These are phyloP conservation scores for Xylaria arbuscula DNA, from an alignment of 2,329 filamentous ascomycete species.

Conservation along the genomic window DNA sequence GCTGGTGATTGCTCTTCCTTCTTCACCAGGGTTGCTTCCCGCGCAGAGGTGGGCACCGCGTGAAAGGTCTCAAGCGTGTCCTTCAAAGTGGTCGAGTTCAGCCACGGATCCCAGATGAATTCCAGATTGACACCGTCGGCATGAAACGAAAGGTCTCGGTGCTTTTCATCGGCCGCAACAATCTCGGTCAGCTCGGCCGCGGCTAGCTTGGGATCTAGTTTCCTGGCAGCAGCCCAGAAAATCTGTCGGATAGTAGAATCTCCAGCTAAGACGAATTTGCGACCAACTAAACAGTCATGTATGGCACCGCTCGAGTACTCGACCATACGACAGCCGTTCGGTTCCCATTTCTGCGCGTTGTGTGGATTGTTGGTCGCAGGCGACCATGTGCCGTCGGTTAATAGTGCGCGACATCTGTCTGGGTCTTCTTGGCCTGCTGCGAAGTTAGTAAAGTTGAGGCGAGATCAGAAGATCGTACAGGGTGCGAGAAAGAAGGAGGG, in stretches of 20 bases:
- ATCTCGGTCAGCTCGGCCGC: conserved; percentile 49
- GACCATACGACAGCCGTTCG: conserved; percentile 68
- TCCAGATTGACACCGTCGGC: conserved; percentile 60
- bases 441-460: conserved; percentile 31
- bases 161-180: conserved; percentile 53
- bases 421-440: conserved; percentile 43
- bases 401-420: conserved; percentile 44
- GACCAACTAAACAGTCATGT: conserved; percentile 61
- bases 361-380: conserved; percentile 22
- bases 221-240: conserved; percentile 67
- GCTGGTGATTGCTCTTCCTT: conserved; percentile 52
- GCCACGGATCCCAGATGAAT: conserved; percentile 72
- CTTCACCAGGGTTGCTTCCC: conserved; percentile 37
- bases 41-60: conserved; percentile 33
- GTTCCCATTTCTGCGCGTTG: conserved; percentile 63
- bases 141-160: conserved; percentile 58
- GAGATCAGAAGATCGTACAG: not conserved
- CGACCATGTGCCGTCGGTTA: conserved; percentile 46
- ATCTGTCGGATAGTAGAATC: conserved; percentile 70
- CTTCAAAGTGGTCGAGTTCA: conserved; percentile 62
- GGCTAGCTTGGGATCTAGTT: conserved; percentile 57
- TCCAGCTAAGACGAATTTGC: conserved; percentile 68
- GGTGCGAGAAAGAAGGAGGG: not conserved
- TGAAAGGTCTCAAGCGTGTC: conserved; percentile 55
- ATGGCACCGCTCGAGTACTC: conserved; percentile 65